Conservation (phyloP, 2,329 filamentous ascomycete species). For the Colletotrichum brevisporum region DNA sequence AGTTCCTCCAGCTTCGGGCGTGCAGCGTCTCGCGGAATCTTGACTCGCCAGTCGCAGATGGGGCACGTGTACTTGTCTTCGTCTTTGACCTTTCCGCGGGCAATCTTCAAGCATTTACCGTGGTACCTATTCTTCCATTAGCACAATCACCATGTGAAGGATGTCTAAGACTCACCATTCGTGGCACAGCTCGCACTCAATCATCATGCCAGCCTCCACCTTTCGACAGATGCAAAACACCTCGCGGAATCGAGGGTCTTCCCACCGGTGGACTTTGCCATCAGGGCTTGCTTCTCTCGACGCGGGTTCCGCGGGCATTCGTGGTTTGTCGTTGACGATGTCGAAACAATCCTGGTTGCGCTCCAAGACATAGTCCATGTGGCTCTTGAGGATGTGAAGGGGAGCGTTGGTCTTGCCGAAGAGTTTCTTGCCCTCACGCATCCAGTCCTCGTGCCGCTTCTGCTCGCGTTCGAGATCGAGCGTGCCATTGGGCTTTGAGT, state of each 20-base stretch:
- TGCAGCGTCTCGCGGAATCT: conserved; percentile 95
- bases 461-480: conserved; percentile 95
- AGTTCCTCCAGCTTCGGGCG: conserved; percentile 95
- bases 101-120: conserved; percentile 97
- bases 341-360: conserved; percentile 95
- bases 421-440: conserved; percentile 96
- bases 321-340: conserved; percentile 84
- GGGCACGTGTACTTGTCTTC: conserved; percentile 99
- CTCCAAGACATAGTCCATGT: conserved; percentile 93
- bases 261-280: conserved; percentile 67
- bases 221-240: conserved; percentile 98
- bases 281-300: conserved; percentile 81
- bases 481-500: conserved; percentile 92
- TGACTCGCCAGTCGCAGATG: conserved; percentile 97
- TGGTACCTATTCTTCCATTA: conserved; percentile 78
- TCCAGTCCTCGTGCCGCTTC: conserved; percentile 98
- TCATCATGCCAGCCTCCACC: conserved; percentile 98
- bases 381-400: conserved; percentile 92
- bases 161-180: conserved; percentile 79
- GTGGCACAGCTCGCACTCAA: conserved; percentile 97
- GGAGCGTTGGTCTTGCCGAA: conserved; percentile 99
- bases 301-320: conserved; percentile 91
- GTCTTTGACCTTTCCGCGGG: conserved; percentile 96
- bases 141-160: conserved; percentile 22
- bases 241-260: conserved; percentile 77